Conservation (phyloP, 768 basidiomycete species). For the Tulasnella calospora region DNA sequence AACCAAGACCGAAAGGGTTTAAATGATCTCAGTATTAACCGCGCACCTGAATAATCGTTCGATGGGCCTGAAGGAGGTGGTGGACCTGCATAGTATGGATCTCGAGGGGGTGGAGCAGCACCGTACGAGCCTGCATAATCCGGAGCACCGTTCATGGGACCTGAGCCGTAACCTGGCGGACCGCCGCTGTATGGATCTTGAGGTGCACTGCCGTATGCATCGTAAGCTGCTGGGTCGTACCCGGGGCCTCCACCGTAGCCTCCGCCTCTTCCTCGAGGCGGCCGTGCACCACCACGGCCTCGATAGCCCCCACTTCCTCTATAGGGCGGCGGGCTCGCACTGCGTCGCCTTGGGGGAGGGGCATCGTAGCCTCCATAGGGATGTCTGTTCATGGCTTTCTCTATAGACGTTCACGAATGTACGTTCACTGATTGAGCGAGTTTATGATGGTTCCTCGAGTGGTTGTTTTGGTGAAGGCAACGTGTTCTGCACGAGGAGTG, state of each 20-base stretch:
- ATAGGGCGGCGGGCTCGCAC: slow-evolving; percentile 49
- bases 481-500: slow-evolving; percentile 19
- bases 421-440: slow-evolving; percentile 13
- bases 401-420: slow-evolving; percentile 15
- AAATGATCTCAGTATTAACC: background rate
- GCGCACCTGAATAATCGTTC: slow-evolving; percentile 14
- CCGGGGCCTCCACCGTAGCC: slow-evolving; percentile 45
- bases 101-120: slow-evolving; percentile 7
- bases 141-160: slow-evolving; percentile 11
- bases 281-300: slow-evolving; percentile 48
- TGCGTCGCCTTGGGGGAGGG: slow-evolving; percentile 51
- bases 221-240: slow-evolving; percentile 12
- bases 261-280: slow-evolving; percentile 48
- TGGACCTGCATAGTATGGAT: slow-evolving; percentile 19
- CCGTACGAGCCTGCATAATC: slow-evolving; percentile 18
- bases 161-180: background rate
- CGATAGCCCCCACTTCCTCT: slow-evolving; percentile 38
- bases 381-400: slow-evolving; percentile 73
- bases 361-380: slow-evolving; percentile 73
- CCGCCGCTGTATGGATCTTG: slow-evolving; percentile 15
- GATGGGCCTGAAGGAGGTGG: background rate
- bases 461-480: slow-evolving; percentile 9
- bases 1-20: background rate
- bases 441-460: slow-evolving; percentile 19
- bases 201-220: slow-evolving; percentile 15